phyloP scores from a whole-genome alignment of 176 grass and related monocot genomes.

The Lolium perenne region DNA sequence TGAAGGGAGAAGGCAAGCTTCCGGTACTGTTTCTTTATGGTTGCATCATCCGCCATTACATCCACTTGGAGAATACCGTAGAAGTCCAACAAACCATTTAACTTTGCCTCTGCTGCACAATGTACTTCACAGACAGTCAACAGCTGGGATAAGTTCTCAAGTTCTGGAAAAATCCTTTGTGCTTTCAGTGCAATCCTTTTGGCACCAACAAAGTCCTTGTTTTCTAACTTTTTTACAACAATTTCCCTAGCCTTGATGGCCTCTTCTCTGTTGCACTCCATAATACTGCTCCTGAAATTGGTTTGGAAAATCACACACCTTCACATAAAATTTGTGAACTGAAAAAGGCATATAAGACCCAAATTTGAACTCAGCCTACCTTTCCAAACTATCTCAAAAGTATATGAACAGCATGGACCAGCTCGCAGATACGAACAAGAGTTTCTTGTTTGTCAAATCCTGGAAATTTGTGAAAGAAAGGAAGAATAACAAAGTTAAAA shows the following conservation, averaged over 20 bases:
- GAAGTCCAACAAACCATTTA: conserved; percentile 63
- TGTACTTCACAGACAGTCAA: conserved; percentile 84
- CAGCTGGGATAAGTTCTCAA: conserved; percentile 75
- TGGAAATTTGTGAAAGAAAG: conserved; percentile 34
- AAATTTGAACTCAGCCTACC: not conserved
- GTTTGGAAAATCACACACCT: conserved; percentile 24
- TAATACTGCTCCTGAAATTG: conserved; percentile 36
- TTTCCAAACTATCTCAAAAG: conserved; percentile 37
- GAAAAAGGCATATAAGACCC: conserved; percentile 6
- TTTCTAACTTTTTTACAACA: conserved; percentile 70
- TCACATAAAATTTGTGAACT: conserved; percentile 35
- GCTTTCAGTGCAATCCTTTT: conserved; percentile 80
- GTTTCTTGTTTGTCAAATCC: conserved; percentile 6
- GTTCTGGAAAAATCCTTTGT: conserved; percentile 73
- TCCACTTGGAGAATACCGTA: conserved; percentile 78
- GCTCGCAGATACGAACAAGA: conserved; percentile 27
- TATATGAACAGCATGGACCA: conserved; percentile 25
- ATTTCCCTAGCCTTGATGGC: conserved; percentile 79
- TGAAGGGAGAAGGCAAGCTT: conserved; percentile 85
- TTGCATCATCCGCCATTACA: conserved; percentile 54
- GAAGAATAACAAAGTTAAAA: conserved; percentile 15
- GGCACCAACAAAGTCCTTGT: conserved; percentile 70
- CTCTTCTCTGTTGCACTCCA: conserved; percentile 94
- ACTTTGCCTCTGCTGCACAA: conserved; percentile 57
- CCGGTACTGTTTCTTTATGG: conserved; percentile 74